These are phyloP conservation scores for Dactylonectria macrodidyma DNA, from an alignment of 2,329 filamentous ascomycete genomes.

Conservation along the genomic window DNA sequence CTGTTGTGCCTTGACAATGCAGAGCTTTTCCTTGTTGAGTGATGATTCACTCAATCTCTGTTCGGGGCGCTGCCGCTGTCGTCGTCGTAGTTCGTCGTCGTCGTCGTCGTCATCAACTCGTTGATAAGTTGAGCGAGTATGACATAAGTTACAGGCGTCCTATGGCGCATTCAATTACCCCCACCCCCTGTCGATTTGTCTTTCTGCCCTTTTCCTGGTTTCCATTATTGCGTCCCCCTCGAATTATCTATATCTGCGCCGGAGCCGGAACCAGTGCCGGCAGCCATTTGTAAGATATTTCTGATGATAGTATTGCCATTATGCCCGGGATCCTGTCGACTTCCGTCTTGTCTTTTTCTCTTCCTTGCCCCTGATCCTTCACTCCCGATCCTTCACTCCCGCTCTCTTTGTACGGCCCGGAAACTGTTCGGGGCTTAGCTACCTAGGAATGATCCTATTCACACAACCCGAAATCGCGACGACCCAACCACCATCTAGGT, in stretches of 20 bases:
- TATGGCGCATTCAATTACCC: neutral
- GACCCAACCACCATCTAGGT: slow-evolving; percentile 20
- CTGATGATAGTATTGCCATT: slow-evolving; percentile 16
- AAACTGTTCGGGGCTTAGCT: too few relatives aligned
- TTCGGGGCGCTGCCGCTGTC: too few relatives aligned
- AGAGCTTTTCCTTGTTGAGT: neutral
- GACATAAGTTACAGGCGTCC: neutral
- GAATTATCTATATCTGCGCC: neutral
- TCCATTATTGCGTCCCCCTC: neutral
- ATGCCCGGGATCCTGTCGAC: slow-evolving; percentile 22
- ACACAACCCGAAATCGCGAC: slow-evolving; percentile 23
- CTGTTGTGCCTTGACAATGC: slow-evolving; percentile 18
- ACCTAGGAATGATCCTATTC: neutral
- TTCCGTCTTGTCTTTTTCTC: neutral
- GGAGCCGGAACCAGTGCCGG: slow-evolving; percentile 15
- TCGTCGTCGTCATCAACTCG: slow-evolving; percentile 7
- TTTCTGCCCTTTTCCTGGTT: slow-evolving; percentile 2
- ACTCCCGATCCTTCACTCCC: slow-evolving; percentile 5
- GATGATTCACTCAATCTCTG: too few relatives aligned
- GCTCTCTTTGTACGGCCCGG: neutral
- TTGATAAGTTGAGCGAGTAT: slow-evolving; percentile 14
- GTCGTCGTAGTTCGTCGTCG: slow-evolving; percentile 2
- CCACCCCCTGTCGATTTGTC: neutral
- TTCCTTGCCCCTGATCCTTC: slow-evolving; percentile 20
- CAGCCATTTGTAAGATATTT: slow-evolving; percentile 16